Evolutionary conservation across 2,329 filamentous ascomycete species (phyloP).

Genomic region (Graphilbum ipis-grandicollis): DNA sequence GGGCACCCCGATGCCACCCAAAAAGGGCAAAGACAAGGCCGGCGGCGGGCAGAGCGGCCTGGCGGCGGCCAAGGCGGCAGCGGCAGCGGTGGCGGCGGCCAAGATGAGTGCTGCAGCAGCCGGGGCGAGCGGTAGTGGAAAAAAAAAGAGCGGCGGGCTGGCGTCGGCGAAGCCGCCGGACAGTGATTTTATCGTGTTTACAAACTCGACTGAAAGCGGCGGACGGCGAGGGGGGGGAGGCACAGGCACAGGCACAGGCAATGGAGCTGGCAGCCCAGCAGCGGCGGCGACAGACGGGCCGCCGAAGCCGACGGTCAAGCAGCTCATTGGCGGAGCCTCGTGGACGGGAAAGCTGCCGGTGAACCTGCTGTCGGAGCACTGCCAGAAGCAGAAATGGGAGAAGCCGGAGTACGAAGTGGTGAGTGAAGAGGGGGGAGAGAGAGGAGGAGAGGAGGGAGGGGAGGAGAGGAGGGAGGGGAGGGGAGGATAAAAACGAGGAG

Average conservation of each 20-base stretch:
- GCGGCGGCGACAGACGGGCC: slow-evolving; percentile 16
- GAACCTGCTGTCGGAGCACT: slow-evolving; percentile 84
- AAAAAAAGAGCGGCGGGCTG: slow-evolving; percentile 6
- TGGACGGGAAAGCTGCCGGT: slow-evolving; percentile 97
- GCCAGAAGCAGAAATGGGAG: slow-evolving; percentile 90
- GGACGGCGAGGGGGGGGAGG: neutral
- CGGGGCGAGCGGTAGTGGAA: neutral
- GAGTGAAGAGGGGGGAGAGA: slow-evolving; percentile 11
- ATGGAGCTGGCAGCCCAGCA: neutral
- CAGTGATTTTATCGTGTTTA: slow-evolving; percentile 37
- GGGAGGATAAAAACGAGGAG: too few relatives aligned
- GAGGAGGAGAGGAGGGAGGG: too few relatives aligned
- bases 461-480: neutral
- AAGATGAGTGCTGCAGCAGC: neutral
- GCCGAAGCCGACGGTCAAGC: slow-evolving; percentile 48
- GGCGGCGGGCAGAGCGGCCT: neutral
- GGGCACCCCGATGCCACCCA: slow-evolving; percentile 1
- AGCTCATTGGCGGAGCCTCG: slow-evolving; percentile 81
- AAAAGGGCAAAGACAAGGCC: slow-evolving; percentile 3
- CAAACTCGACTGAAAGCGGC: slow-evolving; percentile 38
- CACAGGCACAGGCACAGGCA: neutral
- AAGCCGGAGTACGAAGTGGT: slow-evolving; percentile 82
- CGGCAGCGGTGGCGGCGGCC: neutral
- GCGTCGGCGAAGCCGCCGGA: slow-evolving; percentile 17
- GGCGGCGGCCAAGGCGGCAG: neutral